A percentile compares a stretch with the other conserved stretches of the same genome.
These are phyloP conservation scores for Suhomyces kunorum DNA, from an alignment of 1,139 yeast species.

Conservation along the genomic window DNA sequence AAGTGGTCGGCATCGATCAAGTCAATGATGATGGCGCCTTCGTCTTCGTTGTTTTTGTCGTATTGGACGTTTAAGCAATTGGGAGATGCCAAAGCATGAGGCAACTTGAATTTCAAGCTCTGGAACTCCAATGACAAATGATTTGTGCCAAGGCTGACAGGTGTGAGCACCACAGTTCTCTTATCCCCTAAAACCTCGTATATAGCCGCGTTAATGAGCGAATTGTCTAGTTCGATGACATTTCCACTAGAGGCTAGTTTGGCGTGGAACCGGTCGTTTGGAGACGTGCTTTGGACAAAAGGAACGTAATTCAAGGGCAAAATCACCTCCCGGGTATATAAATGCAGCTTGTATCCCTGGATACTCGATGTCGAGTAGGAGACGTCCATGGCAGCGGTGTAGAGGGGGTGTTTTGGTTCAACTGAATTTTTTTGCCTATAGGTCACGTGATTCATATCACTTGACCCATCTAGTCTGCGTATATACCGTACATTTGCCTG, in stretches of 20 bases:
- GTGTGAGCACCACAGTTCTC: slow-evolving; percentile 33
- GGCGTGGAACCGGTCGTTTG: slow-evolving; percentile 29
- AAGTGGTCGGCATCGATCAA: slow-evolving; percentile 27
- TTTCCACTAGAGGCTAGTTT: slow-evolving; percentile 27
- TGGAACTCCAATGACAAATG: slow-evolving; percentile 30
- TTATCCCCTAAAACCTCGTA: slow-evolving; percentile 34
- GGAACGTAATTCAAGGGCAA: slow-evolving; percentile 38
- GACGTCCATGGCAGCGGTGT: slow-evolving; percentile 18
- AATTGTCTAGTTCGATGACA: slow-evolving; percentile 24
- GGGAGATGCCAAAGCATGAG: slow-evolving; percentile 33
- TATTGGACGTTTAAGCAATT: slow-evolving; percentile 25
- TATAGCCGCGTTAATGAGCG: slow-evolving; percentile 28
- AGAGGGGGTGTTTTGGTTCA: slow-evolving; percentile 5
- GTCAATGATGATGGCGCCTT: slow-evolving; percentile 23
- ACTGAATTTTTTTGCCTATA: slow-evolving; percentile 1
- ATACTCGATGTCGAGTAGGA: slow-evolving; percentile 24
- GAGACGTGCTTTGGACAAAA: slow-evolving; percentile 6
- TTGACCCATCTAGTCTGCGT: background rate
- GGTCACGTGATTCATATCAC: background rate
- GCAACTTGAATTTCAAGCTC: slow-evolving; percentile 32
- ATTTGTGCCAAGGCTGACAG: slow-evolving; percentile 27
- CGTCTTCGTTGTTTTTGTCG: slow-evolving; percentile 11
- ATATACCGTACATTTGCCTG: background rate
- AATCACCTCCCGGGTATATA: slow-evolving; percentile 23
- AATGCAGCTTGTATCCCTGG: slow-evolving; percentile 28